Conservation (phyloP, 176 grass and related monocot genomes). For the Triticum timopheevii region DNA sequence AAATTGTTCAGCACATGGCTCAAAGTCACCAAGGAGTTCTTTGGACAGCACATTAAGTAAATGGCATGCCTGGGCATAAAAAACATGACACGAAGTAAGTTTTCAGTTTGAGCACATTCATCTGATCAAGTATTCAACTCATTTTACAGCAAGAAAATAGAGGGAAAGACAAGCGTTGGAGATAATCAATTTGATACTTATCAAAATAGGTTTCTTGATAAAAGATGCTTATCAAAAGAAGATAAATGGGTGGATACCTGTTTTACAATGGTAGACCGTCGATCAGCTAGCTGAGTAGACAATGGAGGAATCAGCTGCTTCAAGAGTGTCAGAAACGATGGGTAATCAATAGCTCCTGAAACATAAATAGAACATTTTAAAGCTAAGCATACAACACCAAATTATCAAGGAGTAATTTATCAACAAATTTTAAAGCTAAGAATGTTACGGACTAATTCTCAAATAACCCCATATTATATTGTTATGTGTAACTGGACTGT, state of each 20-base stretch:
- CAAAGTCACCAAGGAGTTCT: conserved; percentile 94
- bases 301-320: conserved; percentile 86
- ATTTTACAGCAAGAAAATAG: not conserved
- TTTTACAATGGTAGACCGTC: conserved; percentile 97
- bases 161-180: not conserved
- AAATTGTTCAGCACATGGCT: conserved; percentile 77
- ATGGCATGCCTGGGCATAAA: conserved; percentile 72
- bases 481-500: not conserved
- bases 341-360: conserved; percentile 81
- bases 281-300: conserved; percentile 86
- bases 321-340: conserved; percentile 77
- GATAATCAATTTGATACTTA: not conserved
- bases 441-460: not conserved
- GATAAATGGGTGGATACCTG: conserved; percentile 47
- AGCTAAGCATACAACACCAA: not conserved
- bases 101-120: not conserved
- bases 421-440: too few species aligned
- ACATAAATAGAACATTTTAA: conserved; percentile 14
- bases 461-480: not conserved
- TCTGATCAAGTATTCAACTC: conserved; percentile 13
- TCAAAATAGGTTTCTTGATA: not conserved
- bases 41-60: conserved; percentile 91
- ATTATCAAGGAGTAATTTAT: not conserved
- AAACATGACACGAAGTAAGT: conserved; percentile 9
- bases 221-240: conserved; percentile 11